Conservation (phyloP, 2,329 filamentous ascomycete genomes). For the Sporothrix inflata region DNA sequence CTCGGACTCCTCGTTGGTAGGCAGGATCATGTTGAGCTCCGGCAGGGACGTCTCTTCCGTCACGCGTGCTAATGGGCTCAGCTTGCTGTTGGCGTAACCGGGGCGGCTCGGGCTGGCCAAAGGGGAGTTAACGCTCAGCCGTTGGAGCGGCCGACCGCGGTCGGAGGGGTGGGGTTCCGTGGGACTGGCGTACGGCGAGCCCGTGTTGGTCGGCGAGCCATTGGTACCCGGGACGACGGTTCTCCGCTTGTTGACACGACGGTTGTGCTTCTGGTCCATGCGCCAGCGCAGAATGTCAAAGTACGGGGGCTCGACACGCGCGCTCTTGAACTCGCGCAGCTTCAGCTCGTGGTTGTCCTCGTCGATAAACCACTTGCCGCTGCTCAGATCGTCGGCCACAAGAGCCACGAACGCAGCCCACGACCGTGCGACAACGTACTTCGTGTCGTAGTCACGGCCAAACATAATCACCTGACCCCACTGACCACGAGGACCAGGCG, state of each 20-base stretch:
- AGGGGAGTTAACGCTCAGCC: slow-evolving; percentile 67
- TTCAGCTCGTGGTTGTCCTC: slow-evolving; percentile 92
- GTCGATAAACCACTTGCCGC: slow-evolving; percentile 88
- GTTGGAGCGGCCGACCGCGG: slow-evolving; percentile 72
- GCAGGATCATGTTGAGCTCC: slow-evolving; percentile 38
- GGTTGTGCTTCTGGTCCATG: slow-evolving; percentile 91
- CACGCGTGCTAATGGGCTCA: slow-evolving; percentile 73
- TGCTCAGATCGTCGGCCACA: slow-evolving; percentile 87
- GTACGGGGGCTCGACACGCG: slow-evolving; percentile 88
- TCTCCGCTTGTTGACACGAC: slow-evolving; percentile 60
- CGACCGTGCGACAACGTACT: slow-evolving; percentile 92
- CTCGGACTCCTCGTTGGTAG: slow-evolving; percentile 48
- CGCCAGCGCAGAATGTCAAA: slow-evolving; percentile 95
- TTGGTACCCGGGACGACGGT: slow-evolving; percentile 49
- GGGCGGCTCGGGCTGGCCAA: slow-evolving; percentile 64
- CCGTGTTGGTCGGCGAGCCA: slow-evolving; percentile 53
- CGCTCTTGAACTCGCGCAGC: slow-evolving; percentile 85
- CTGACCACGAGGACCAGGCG: slow-evolving; percentile 83
- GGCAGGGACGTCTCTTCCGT: slow-evolving; percentile 65
- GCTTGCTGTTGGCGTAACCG: slow-evolving; percentile 56
- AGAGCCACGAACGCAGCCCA: slow-evolving; percentile 87
- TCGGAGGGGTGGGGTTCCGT: slow-evolving; percentile 60
- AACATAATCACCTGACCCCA: slow-evolving; percentile 98
- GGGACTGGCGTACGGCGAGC: slow-evolving; percentile 68
- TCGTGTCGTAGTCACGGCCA: slow-evolving; percentile 96